Base-by-base conservation (phyloP, 2,329 filamentous ascomycete species). In the Periconia sp. region DNA sequence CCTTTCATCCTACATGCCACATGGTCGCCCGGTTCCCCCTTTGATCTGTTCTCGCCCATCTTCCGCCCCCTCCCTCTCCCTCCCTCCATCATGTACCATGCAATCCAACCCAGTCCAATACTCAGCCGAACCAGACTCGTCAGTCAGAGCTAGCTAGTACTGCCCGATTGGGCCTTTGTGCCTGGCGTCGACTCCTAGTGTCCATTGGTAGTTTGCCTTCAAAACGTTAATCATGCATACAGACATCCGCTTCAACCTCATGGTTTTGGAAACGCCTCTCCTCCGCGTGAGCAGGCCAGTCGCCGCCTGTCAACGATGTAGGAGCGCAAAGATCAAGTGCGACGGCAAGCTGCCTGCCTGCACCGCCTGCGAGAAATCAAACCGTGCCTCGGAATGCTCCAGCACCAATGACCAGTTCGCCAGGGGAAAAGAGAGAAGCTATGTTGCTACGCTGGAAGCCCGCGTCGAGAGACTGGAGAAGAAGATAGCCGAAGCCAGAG, bases 321-420 rank as follows among this genome's bases (percentile, higher is more conserved):
- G 94, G 56, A 85, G 88, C 56, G 92, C 93, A 50, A 99, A 99
- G 78, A 92, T 97, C 71, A 97, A 95, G 85, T 99, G 94, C 69
- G 94, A 97, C 77, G 93, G 94, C 57, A 97, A 97, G 74, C 80
- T 97, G 37, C 94, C 94, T 11, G 92, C 92, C 8, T 99, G 94
- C 71, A 95, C 92, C 8, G 93, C 93, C 17, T 97, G 94, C 70
- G 93, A 97, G 74, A 92, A 92, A 75, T 91, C 91, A 14, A 92
- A 92, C 30, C 88, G 91, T 57, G 86, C 90, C 51, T 87, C 82
- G 55, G 92, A 95, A 70, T 99, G 94, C 73, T 96, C 92, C 7
- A 92, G 92, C 52, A 92, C 92, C 8, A 97, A 95, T 66, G 93
- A 97, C 69, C 92, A 97, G 72, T 97, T 97, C 74, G 92, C 93